A percentile compares a stretch with the other conserved stretches of the same genome.
Conservation (phyloP, 306 rosid species). For the Quercus variabilis region DNA sequence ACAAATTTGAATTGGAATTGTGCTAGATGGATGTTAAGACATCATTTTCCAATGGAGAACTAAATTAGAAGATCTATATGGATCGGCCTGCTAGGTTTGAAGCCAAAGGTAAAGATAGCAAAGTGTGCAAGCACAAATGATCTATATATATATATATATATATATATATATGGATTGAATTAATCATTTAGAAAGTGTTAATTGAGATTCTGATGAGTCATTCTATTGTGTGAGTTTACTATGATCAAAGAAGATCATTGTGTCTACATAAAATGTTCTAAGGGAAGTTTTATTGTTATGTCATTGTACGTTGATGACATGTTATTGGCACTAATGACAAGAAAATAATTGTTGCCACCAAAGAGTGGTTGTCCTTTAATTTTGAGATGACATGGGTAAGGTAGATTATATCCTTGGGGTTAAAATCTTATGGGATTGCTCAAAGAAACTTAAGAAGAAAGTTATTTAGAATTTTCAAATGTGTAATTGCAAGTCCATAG, state of each 20-base stretch:
- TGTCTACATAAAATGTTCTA: background rate
- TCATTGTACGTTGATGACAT: background rate
- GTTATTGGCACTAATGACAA: background rate
- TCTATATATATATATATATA: background rate
- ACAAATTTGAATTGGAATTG: too few species aligned
- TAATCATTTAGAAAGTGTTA: background rate
- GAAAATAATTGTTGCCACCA: background rate
- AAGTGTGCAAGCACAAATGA: background rate
- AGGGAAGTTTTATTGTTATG: background rate
- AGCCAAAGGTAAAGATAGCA: background rate
- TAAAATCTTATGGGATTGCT: too few species aligned
- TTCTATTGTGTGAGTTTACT: background rate
- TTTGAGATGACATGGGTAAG: too few species aligned
- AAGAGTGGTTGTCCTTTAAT: background rate
- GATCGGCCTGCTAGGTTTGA: background rate
- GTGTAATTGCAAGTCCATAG: too few species aligned
- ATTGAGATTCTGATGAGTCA: background rate
- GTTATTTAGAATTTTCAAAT: too few species aligned
- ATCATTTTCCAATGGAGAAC: background rate
- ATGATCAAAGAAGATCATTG: background rate
- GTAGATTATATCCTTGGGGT: too few species aligned
- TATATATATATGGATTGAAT: background rate
- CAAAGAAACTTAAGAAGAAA: too few species aligned
- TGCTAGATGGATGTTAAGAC: background rate
- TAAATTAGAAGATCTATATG: background rate